These are phyloP conservation scores for Pisolithus thermaeus DNA, from an alignment of 1,284 basidiomycete genomes.

Conservation along the genomic window DNA sequence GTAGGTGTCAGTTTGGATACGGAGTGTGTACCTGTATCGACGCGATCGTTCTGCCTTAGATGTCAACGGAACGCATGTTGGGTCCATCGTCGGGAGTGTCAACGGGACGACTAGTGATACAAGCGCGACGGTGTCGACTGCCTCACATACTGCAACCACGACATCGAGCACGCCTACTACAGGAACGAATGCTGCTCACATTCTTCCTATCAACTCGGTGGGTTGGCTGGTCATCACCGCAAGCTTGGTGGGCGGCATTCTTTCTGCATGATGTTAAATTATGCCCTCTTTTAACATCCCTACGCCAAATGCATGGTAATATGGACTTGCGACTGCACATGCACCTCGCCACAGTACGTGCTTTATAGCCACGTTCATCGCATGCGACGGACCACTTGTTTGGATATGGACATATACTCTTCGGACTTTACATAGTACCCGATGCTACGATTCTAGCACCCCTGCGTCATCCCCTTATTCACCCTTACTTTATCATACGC, in stretches of 20 bases:
- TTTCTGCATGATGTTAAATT: neutral
- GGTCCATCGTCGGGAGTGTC: neutral
- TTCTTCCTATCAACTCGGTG: neutral
- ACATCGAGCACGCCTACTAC: neutral
- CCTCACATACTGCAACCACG: neutral
- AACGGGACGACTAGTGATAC: neutral
- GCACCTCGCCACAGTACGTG: neutral
- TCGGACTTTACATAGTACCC: neutral
- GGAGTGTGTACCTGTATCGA: too few relatives aligned
- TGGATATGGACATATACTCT: neutral
- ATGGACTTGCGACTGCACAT: too few relatives aligned
- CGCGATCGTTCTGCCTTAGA: neutral
- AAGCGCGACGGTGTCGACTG: neutral
- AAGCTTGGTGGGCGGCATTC: neutral
- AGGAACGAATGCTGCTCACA: neutral
- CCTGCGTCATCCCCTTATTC: neutral
- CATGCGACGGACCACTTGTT: neutral
- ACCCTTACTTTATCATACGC: too few relatives aligned
- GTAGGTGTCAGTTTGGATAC: slow-evolving; percentile 20
- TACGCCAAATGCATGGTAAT: neutral
- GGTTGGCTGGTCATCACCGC: neutral
- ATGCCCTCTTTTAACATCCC: neutral
- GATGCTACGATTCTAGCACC: neutral
- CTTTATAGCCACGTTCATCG: neutral
- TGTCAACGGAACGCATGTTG: neutral